Conservation (phyloP, 1,139 yeast species). For the Pichia sp. region DNA sequence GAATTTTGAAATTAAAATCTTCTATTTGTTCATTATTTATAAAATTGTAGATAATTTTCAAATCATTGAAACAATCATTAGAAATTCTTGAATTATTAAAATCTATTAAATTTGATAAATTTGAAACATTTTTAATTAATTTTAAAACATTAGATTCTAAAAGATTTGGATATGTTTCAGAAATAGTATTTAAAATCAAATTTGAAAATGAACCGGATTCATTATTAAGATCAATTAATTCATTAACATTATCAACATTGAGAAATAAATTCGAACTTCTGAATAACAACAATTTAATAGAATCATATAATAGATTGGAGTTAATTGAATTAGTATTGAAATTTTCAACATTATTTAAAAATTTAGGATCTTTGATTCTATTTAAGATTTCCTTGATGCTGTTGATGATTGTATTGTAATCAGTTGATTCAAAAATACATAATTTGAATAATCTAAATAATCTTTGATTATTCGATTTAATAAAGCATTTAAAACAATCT, state of each 20-base stretch:
- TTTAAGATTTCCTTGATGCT: slow-evolving; percentile 56
- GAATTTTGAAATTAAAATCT: slow-evolving; percentile 26
- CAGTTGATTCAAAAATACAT: slow-evolving; percentile 53
- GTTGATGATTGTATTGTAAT: slow-evolving; percentile 51
- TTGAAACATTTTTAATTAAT: slow-evolving; percentile 33
- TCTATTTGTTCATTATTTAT: slow-evolving; percentile 35
- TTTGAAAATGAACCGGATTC: slow-evolving; percentile 39
- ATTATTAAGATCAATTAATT: slow-evolving; percentile 44
- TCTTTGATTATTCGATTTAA: slow-evolving; percentile 50
- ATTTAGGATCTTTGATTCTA: slow-evolving; percentile 47
- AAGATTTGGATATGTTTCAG: slow-evolving; percentile 57
- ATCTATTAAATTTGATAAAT: slow-evolving; percentile 9
- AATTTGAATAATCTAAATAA: slow-evolving; percentile 48
- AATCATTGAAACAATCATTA: slow-evolving; percentile 25
- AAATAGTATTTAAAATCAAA: slow-evolving; percentile 52
- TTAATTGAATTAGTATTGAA: not conserved
- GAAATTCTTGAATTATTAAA: slow-evolving; percentile 19
- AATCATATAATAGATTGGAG: slow-evolving; percentile 23
- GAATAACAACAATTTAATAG: slow-evolving; percentile 51
- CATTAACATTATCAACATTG: slow-evolving; percentile 59
- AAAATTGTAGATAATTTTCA: slow-evolving; percentile 59
- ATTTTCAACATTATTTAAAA: slow-evolving; percentile 24
- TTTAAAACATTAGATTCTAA: slow-evolving; percentile 54
- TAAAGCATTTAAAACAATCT: slow-evolving; percentile 45
- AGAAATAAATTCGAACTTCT: slow-evolving; percentile 57